Conservation (phyloP, 192 early-diverging fungal genomes). For the Coemansia reversa region DNA sequence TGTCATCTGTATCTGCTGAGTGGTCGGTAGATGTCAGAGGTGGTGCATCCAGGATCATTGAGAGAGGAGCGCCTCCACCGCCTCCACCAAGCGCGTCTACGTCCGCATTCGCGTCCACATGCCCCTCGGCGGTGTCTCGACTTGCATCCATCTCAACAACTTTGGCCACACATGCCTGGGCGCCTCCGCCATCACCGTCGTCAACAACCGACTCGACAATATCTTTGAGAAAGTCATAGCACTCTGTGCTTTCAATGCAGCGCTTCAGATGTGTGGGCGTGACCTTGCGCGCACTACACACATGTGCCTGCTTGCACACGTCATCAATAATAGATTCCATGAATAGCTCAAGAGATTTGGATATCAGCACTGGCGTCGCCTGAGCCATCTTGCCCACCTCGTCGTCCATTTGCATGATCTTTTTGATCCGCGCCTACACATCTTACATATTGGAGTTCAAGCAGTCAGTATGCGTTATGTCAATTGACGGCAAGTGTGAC, state of each 20-base stretch:
- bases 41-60: conserved; percentile 40
- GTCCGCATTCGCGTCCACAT: neutral
- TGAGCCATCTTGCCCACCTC: conserved; percentile 98
- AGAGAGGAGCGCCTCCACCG: conserved; percentile 51
- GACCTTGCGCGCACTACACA: conserved; percentile 78
- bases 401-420: conserved; percentile 99
- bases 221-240: conserved; percentile 94
- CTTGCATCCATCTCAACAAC: conserved; percentile 37
- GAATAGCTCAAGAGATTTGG: conserved; percentile 86
- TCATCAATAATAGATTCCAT: conserved; percentile 91
- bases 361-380: conserved; percentile 94
- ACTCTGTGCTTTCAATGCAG: conserved; percentile 71
- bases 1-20: conserved; percentile 32
- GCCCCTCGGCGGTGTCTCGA: neutral
- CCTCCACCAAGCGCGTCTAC: conserved; percentile 40
- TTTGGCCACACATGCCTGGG: conserved; percentile 39
- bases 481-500: too few relatives aligned
- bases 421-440: conserved; percentile 93
- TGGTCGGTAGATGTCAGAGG: conserved; percentile 21
- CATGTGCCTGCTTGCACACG: conserved; percentile 76
- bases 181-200: conserved; percentile 53
- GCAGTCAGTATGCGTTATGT: too few relatives aligned
- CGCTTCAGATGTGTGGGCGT: conserved; percentile 82
- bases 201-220: conserved; percentile 82
- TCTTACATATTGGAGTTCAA: too few relatives aligned